These are phyloP conservation scores for Tetrastigma voinierianum DNA, from an alignment of 164 flowering plant species.

Conservation along the genomic window DNA sequence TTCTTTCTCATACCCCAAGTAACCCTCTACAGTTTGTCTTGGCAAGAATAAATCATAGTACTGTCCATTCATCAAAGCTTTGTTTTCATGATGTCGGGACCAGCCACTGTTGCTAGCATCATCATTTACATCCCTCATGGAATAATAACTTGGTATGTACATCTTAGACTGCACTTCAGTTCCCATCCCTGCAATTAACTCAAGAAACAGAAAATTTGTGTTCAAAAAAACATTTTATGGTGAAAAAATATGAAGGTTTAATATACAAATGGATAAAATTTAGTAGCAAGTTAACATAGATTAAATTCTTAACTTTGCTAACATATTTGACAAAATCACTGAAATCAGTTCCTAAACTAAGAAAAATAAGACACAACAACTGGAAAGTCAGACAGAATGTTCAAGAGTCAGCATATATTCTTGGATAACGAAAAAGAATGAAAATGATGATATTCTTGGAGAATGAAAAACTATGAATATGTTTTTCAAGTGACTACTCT, in stretches of 20 bases:
- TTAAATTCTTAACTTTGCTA: no score
- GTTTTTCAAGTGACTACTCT: no score
- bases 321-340: no score
- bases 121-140: constrained; percentile 27
- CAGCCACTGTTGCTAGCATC: constrained; percentile 21
- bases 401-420: no score
- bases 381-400: no score
- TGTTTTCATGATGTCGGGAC: constrained; percentile 21
- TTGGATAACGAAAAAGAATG: no score
- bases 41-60: constrained; percentile 9
- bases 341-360: no score
- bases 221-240: background rate
- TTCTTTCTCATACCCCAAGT: constrained; percentile 23
- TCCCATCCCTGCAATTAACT: constrained; percentile 43
- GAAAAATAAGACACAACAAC: no score
- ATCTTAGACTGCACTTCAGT: constrained; percentile 40
- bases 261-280: no score
- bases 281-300: no score
- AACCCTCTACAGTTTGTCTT: constrained; percentile 15
- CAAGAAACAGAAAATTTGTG: background rate
- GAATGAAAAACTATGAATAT: no score
- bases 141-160: constrained; percentile 28
- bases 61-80: constrained; percentile 16
- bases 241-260: background rate
- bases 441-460: no score